Conservation (phyloP, 2,329 filamentous ascomycete genomes). For the Monosporascus sp. region DNA sequence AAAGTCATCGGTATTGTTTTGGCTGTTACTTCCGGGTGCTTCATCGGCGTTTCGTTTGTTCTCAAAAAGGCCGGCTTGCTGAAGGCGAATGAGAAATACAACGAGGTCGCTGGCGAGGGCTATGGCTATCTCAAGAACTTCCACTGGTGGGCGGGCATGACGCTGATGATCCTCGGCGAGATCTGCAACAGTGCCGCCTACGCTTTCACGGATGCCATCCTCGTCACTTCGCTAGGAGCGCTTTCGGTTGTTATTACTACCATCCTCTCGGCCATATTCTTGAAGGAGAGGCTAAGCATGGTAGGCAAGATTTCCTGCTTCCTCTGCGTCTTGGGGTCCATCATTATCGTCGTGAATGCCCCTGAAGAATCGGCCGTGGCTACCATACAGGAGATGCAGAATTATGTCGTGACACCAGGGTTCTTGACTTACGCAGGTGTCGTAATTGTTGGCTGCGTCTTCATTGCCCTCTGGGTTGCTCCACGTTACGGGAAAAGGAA, state of each 20-base stretch:
- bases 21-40: conserved; percentile 80
- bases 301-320: conserved; percentile 96
- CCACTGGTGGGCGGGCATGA: conserved; percentile 97
- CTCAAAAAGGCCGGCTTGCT: conserved; percentile 90
- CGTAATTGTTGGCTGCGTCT: conserved; percentile 65
- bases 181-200: conserved; percentile 97
- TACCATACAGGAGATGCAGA: conserved; percentile 88
- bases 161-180: conserved; percentile 91
- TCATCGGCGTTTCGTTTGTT: conserved; percentile 93
- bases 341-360: conserved; percentile 92
- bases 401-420: conserved; percentile 77
- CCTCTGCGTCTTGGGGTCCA: conserved; percentile 85
- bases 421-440: conserved; percentile 83
- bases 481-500: conserved; percentile 92
- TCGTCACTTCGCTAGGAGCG: conserved; percentile 88
- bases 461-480: conserved; percentile 74
- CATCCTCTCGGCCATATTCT: conserved; percentile 84
- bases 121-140: conserved; percentile 95
- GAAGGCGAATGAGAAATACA: conserved; percentile 92
- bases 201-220: conserved; percentile 91
- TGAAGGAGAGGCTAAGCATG: conserved; percentile 92
- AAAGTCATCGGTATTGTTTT: conserved; percentile 84
- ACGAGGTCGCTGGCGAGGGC: conserved; percentile 90
- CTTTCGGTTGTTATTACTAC: conserved; percentile 90
- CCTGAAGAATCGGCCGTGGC: conserved; percentile 78